Conservation (phyloP, 768 basidiomycete species). For the Coprinopsis strossmayeri region DNA sequence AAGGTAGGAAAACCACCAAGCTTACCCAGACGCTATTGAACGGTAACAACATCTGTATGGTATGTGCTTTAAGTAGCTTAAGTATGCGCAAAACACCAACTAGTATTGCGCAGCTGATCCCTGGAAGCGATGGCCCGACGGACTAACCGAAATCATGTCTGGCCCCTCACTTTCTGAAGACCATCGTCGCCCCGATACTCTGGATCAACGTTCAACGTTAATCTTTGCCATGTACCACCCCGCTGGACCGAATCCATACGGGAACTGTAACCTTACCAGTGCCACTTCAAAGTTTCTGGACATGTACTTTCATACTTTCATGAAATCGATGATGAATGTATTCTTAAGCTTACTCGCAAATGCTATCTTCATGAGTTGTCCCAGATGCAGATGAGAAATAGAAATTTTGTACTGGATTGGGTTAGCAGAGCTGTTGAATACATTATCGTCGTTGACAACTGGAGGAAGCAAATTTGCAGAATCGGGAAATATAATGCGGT, state of each 20-base stretch:
- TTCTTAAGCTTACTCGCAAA: too few relatives aligned
- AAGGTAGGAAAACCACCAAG: constrained; percentile 74
- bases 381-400: neutral
- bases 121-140: constrained; percentile 29
- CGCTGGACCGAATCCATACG: too few relatives aligned
- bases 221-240: too few relatives aligned
- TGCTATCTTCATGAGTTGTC: too few relatives aligned
- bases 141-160: neutral
- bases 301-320: too few relatives aligned
- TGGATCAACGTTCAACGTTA: too few relatives aligned
- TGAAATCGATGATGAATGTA: too few relatives aligned
- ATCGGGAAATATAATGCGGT: too few relatives aligned
- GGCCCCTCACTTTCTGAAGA: too few relatives aligned
- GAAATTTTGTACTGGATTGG: constrained; percentile 12
- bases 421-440: constrained; percentile 1
- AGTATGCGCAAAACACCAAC: neutral
- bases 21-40: constrained; percentile 87
- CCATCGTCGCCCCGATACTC: too few relatives aligned
- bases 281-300: too few relatives aligned
- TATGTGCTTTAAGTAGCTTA: constrained; percentile 36
- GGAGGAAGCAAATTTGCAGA: neutral
- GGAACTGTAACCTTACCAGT: too few relatives aligned
- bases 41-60: constrained; percentile 97
- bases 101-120: constrained; percentile 26
- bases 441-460: constrained; percentile 9